Conservation (phyloP, 2,329 filamentous ascomycete genomes). For the Hymenoscyphus linearis region DNA sequence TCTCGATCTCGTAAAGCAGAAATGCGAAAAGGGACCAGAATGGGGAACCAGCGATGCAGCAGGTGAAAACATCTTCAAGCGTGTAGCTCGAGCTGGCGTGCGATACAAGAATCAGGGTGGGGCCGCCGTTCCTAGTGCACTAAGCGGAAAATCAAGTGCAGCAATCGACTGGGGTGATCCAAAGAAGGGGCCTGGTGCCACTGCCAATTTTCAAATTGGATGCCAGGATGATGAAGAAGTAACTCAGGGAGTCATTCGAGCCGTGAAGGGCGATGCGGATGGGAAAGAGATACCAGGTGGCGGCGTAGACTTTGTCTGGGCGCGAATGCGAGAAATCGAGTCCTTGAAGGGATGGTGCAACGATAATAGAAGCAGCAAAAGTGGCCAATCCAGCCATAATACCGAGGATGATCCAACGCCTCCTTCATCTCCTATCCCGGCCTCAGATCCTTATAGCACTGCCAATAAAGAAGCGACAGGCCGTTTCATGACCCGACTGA, state of each 20-base stretch:
- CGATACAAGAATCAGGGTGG: slow-evolving; percentile 58
- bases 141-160: slow-evolving; percentile 58
- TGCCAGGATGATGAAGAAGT: slow-evolving; percentile 57
- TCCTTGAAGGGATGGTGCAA: slow-evolving; percentile 65
- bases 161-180: slow-evolving; percentile 90
- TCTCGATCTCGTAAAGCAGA: slow-evolving; percentile 88
- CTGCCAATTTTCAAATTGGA: slow-evolving; percentile 51
- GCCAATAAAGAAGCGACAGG: slow-evolving; percentile 20
- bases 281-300: slow-evolving; percentile 52
- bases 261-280: slow-evolving; percentile 52
- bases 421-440: not conserved
- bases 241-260: slow-evolving; percentile 48
- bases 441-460: slow-evolving; percentile 10
- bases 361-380: slow-evolving; percentile 37
- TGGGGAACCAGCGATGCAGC: slow-evolving; percentile 79
- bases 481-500: slow-evolving; percentile 40
- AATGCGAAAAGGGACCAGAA: slow-evolving; percentile 83
- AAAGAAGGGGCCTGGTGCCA: slow-evolving; percentile 50
- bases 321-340: slow-evolving; percentile 60
- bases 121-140: slow-evolving; percentile 47
- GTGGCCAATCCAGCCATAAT: not conserved
- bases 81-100: slow-evolving; percentile 61
- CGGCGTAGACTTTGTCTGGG: slow-evolving; percentile 63
- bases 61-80: slow-evolving; percentile 84
- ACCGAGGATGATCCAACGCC: not conserved